Evolutionary conservation across 805 yeast species (phyloP).

Genomic region (Ogataea glucozyma): DNA sequence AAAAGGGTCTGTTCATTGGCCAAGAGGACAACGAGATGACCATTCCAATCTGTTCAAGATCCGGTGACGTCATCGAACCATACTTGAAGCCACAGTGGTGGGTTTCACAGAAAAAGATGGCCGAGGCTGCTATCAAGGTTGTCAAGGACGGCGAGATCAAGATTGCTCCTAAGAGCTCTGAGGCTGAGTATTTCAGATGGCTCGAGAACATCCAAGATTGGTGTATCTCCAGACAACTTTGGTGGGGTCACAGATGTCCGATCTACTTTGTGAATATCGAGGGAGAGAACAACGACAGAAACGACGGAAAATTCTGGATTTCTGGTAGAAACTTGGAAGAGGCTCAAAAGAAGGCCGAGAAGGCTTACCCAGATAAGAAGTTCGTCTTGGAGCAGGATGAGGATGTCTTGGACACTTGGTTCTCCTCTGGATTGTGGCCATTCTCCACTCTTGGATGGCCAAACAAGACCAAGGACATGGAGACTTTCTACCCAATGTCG

Average conservation of each 20-base stretch:
- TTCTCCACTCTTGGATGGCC: conserved; percentile 98
- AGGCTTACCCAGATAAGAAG: conserved; percentile 66
- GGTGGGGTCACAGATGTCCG: conserved; percentile 99
- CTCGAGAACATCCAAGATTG: conserved; percentile 95
- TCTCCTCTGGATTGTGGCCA: conserved; percentile 98
- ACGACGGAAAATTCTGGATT: conserved; percentile 79
- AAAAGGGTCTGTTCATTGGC: conserved; percentile 71
- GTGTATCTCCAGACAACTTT: conserved; percentile 93
- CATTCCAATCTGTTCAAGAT: conserved; percentile 90
- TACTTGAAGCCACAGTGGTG: conserved; percentile 99
- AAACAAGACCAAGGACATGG: conserved; percentile 66
- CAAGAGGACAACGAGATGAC: conserved; percentile 96
- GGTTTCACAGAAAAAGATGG: conserved; percentile 91
- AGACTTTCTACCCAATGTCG: conserved; percentile 83
- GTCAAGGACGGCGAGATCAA: conserved; percentile 79
- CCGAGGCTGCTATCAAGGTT: conserved; percentile 80
- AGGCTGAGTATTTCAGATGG: conserved; percentile 94
- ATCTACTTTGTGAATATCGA: conserved; percentile 85
- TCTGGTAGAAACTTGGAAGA: conserved; percentile 84
- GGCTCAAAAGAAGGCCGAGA: conserved; percentile 78
- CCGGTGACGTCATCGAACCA: conserved; percentile 97
- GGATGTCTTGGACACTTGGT: conserved; percentile 98
- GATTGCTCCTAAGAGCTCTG: conserved; percentile 86
- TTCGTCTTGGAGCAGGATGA: conserved; percentile 91
- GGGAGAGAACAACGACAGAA: conserved; percentile 63